Evolutionary conservation across 2,329 filamentous ascomycete species (phyloP), one percentile per base, ranked within the genome.

Genomic region (Beauveria sp.): DNA sequence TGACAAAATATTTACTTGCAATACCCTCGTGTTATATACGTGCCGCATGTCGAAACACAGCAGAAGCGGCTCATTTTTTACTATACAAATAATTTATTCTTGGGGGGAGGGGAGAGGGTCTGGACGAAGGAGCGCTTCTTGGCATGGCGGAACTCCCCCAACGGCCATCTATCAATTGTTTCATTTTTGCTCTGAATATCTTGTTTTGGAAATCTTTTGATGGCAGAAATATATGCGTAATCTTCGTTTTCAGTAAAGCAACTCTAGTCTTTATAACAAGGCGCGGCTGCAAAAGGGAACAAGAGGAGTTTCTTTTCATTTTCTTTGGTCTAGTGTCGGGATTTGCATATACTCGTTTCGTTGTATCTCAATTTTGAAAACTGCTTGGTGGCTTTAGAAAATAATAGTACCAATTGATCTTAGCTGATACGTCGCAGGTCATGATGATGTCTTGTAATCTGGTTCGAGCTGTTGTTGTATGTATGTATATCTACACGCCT

Each of bases 31-130:
- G 58, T 60, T 60, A 46, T 60, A 54, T 60, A 53, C 40, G 49
- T 43, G 38, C 50, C 58, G 50, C 58, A 53, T 60, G 58, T 60
- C 42, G 58, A 60, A 40, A 54, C 58, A 60, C 50, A 47, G 50
- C 49, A 60, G 60, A 51, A 59, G 45, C 49, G 45, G 55, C 45
- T 30, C 30, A 45, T n/a, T 38, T 45, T 52, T 46, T 49, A 34
- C 24, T 24, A 46, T 59, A 52, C 42, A 30, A 34, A 24, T 47
- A 58, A 57, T 42, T 34, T 28, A 26, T 34, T 40, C 12, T 20
- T 38, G 9, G 45, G 24, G 20, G 20, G 24, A 3, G 22, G n/a
- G 28, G n/a, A 6, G 22, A 6, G 3, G 22, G 14, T 28, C 45
- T 16, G 20, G 3, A 26, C 26, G n/a, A 42, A 51, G 3, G 43